These are phyloP conservation scores for Piper betle DNA, from an alignment of 164 flowering plant genomes.

Conservation along the genomic window DNA sequence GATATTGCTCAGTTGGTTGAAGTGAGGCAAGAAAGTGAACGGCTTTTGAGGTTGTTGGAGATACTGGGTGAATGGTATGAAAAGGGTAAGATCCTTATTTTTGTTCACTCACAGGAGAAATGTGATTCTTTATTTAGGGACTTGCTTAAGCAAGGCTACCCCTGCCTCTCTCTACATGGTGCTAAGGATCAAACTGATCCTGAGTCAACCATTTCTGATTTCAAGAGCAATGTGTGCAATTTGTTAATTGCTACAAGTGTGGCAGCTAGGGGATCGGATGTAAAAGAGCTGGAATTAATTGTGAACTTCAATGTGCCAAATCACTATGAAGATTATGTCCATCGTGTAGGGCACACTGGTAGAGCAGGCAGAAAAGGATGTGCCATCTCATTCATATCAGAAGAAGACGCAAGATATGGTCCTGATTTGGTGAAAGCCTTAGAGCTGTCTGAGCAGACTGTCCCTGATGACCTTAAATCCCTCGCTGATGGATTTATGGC, in stretches of 20 bases:
- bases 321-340: slow-evolving; percentile 97
- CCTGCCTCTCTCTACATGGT: slow-evolving; percentile 95
- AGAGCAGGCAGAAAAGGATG: slow-evolving; percentile 93
- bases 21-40: slow-evolving; percentile 74
- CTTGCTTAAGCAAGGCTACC: slow-evolving; percentile 60
- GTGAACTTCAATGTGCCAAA: slow-evolving; percentile 84
- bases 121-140: slow-evolving; percentile 83
- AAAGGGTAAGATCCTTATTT: slow-evolving; percentile 85
- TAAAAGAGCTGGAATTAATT: slow-evolving; percentile 90
- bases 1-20: slow-evolving; percentile 89
- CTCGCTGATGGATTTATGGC: slow-evolving; percentile 88
- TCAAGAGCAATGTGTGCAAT: slow-evolving; percentile 81
- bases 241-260: slow-evolving; percentile 83
- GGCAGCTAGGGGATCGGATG: slow-evolving; percentile 97
- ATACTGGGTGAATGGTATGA: slow-evolving; percentile 92
- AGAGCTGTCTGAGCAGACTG: slow-evolving; percentile 84
- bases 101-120: slow-evolving; percentile 87
- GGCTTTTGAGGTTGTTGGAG: slow-evolving; percentile 72
- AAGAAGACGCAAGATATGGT: slow-evolving; percentile 81
- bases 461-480: slow-evolving; percentile 83
- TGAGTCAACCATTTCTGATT: slow-evolving; percentile 86
- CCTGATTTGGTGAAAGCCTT: slow-evolving; percentile 94
- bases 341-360: slow-evolving; percentile 94
- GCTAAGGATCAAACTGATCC: slow-evolving; percentile 95
- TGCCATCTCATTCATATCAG: slow-evolving; percentile 83